phyloP scores from a whole-genome alignment of 371 early-diverging fungal species.

The Mortierella sp. region DNA sequence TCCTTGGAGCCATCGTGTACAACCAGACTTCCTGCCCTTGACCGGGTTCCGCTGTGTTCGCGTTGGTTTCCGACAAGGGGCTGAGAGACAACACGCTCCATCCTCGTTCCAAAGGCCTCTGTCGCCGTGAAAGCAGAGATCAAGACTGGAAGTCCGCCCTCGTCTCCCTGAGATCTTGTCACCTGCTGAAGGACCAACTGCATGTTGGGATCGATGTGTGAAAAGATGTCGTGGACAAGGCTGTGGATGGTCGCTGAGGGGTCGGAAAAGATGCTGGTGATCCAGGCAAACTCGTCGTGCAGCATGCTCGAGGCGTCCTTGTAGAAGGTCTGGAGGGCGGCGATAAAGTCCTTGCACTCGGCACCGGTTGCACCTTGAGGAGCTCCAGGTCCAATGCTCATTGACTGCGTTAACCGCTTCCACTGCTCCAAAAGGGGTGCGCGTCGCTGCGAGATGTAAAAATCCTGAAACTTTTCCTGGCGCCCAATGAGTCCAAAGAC shows the following conservation, averaged over 20 bases:
- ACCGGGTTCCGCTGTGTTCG: constrained; percentile 31
- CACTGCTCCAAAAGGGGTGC: constrained; percentile 60
- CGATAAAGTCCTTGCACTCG: constrained; percentile 57
- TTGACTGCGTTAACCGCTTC: constrained; percentile 41
- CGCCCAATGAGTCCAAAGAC: constrained; percentile 72
- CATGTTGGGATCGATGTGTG: constrained; percentile 70
- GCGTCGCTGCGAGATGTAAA: constrained; percentile 67
- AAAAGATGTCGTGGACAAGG: constrained; percentile 68
- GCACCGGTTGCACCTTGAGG: not conserved
- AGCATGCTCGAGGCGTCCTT: constrained; percentile 64
- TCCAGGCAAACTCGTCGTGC: constrained; percentile 75
- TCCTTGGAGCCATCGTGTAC: constrained; percentile 26
- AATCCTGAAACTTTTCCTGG: constrained; percentile 68
- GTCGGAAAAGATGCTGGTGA: constrained; percentile 70
- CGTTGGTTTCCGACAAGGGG: constrained; percentile 57
- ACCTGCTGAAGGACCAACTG: constrained; percentile 49
- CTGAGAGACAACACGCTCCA: constrained; percentile 66
- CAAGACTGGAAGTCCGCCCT: constrained; percentile 59
- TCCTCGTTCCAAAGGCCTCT: constrained; percentile 65
- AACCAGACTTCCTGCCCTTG: constrained; percentile 41
- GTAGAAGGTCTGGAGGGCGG: constrained; percentile 62
- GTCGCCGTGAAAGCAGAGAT: constrained; percentile 63
- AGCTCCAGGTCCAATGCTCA: constrained; percentile 6
- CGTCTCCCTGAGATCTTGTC: constrained; percentile 53
- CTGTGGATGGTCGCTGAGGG: constrained; percentile 64